Evolutionary conservation across 306 rosid species (phyloP).

Genomic region (Vigna mungo): DNA sequence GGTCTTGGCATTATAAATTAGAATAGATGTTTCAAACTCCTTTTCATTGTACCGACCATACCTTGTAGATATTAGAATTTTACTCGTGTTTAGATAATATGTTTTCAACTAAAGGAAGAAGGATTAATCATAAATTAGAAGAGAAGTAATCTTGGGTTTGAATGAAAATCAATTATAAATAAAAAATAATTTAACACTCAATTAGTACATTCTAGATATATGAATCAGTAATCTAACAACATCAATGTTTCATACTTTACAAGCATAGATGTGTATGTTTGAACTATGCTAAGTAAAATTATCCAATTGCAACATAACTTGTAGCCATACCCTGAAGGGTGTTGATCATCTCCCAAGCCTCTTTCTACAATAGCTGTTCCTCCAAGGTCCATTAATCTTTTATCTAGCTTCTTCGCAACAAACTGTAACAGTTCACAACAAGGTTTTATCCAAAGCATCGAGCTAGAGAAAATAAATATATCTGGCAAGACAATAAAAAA

Average conservation of each 20-base stretch:
- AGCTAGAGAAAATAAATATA: conserved; percentile 27
- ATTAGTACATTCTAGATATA: conserved; percentile 14
- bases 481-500: conserved; percentile 21
- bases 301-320: not conserved
- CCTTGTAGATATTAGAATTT: not conserved
- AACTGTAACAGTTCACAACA: conserved; percentile 57
- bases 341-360: conserved; percentile 98
- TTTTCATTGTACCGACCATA: not conserved
- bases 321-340: conserved; percentile 82
- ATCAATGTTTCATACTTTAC: conserved; percentile 31
- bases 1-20: not conserved
- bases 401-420: conserved; percentile 96
- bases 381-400: conserved; percentile 84
- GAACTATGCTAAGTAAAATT: conserved; percentile 34
- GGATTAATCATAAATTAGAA: too few relatives aligned
- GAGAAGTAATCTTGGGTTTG: conserved; percentile 7
- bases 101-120: not conserved
- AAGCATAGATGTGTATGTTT: conserved; percentile 27
- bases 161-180: conserved; percentile 9
- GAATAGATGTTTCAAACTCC: not conserved
- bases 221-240: conserved; percentile 19
- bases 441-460: conserved; percentile 35
- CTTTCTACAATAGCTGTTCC: conserved; percentile 71
- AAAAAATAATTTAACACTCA: conserved; percentile 3
- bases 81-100: not conserved